Evolutionary conservation across 306 rosid genomes (phyloP).

Genomic region (Fagus sylvatica): DNA sequence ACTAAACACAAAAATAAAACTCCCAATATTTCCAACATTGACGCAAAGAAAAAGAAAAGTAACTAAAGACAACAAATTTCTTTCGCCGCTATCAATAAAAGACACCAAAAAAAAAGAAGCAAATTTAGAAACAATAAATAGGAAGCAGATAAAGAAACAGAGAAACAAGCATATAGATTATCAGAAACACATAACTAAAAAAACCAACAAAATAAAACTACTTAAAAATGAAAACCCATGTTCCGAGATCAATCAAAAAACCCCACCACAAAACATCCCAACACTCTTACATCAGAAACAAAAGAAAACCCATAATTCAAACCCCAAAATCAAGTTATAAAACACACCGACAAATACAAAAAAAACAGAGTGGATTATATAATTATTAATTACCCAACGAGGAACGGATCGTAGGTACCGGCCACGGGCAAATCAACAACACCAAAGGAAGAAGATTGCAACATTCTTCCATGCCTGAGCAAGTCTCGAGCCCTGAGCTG

Average conservation of each 20-base stretch:
- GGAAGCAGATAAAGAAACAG: not conserved
- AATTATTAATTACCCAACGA: slow-evolving; percentile 83
- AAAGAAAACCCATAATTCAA: slow-evolving; percentile 6
- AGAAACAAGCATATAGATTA: not conserved
- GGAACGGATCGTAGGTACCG: slow-evolving; percentile 82
- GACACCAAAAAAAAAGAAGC: not conserved
- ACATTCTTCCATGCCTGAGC: slow-evolving; percentile 69
- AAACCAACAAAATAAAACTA: not conserved
- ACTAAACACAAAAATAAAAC: not conserved
- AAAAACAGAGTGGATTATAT: not conserved
- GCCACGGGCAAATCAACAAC: slow-evolving; percentile 65
- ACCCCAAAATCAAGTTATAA: slow-evolving; percentile 1
- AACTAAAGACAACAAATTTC: not conserved
- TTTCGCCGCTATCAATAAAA: not conserved
- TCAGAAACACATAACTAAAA: not conserved
- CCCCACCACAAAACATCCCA: slow-evolving; percentile 14
- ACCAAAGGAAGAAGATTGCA: slow-evolving; percentile 66
- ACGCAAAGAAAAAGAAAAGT: not conserved
- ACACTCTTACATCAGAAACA: not conserved
- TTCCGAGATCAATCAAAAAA: slow-evolving; percentile 19
- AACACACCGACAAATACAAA: not conserved
- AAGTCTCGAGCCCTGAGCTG: slow-evolving; percentile 69
- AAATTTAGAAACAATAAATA: not conserved
- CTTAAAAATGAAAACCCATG: slow-evolving; percentile 9
- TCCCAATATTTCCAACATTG: not conserved